Evolutionary conservation across 768 basidiomycete species (phyloP), one percentile per base, ranked within the genome.

Genomic region (Kwoniella dendrophila): DNA sequence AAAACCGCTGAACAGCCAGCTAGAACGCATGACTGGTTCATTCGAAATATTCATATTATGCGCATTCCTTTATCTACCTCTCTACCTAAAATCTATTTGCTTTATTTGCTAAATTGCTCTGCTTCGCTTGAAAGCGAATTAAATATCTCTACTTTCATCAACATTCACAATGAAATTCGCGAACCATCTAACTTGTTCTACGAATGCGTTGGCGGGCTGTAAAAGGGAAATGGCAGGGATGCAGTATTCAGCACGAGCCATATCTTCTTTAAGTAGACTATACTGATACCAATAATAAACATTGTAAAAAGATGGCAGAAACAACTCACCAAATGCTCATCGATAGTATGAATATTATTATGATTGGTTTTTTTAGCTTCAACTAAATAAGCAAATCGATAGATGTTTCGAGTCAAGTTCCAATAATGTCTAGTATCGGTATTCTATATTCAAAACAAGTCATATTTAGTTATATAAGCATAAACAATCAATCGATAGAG

Each of bases 261-360:
- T n/a, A n/a, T n/a, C n/a, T n/a, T n/a, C n/a, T n/a, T n/a, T n/a
- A n/a, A n/a, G n/a, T n/a, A n/a, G n/a, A n/a, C 3, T 4, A 40
- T 26, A 29, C 5, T 6, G 29, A 8, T 38, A 18, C 8, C 8
- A 18, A 8, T 38, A 8, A 38, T 50, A 29, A 47, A 27, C 52
- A 18, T 38, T 14, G 20, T 32, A 4, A 14, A 18, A 7, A n/a
- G n/a, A n/a, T n/a, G n/a, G n/a, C n/a, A n/a, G n/a, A n/a, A n/a
- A n/a, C n/a, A n/a, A 58, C 68, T 61, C 45, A 67, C 66, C 41
- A 72, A 52, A 43, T 66, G 60, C 61, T 80, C 81, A 58, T 81
- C 74, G 29, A 81, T 76, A 0, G 81, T 81, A 64, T 81, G 81
- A n/a, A 70, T 68, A 55, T 76, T 71, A 29, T 72, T 45, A 40